phyloP scores from a whole-genome alignment of 345 rosid genomes.

The Boechera retrofracta region DNA sequence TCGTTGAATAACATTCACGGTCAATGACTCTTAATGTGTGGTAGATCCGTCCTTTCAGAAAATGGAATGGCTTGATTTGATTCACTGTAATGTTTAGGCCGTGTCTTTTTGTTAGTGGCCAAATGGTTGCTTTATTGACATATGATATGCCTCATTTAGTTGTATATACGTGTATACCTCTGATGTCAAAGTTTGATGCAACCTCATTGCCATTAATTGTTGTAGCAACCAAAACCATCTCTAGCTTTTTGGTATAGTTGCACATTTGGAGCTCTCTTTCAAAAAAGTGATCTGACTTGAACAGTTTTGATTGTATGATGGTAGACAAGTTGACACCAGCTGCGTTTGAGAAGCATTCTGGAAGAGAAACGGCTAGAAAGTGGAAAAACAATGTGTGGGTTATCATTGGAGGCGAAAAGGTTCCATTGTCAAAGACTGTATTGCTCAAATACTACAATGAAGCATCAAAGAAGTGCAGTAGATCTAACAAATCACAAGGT shows the following conservation, averaged over 20 bases:
- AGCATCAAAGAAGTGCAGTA: conserved; percentile 65
- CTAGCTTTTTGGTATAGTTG: background rate
- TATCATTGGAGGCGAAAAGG: conserved; percentile 87
- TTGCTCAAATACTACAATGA: conserved; percentile 89
- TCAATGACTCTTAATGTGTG: conserved; percentile 7
- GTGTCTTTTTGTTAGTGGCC: conserved; percentile 10
- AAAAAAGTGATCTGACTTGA: conserved; percentile 32
- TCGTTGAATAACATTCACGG: background rate
- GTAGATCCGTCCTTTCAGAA: conserved; percentile 21
- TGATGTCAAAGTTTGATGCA: conserved; percentile 12
- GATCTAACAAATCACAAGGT: conserved; percentile 69
- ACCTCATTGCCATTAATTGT: background rate
- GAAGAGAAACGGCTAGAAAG: conserved; percentile 97
- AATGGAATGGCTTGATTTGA: conserved; percentile 3
- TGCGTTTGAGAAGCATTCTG: conserved; percentile 99
- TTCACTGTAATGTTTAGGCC: background rate
- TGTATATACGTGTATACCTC: background rate
- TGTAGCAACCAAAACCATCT: conserved; percentile 9
- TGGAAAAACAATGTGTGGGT: conserved; percentile 99
- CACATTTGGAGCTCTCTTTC: background rate
- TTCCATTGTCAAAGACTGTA: conserved; percentile 86
- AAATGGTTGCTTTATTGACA: conserved; percentile 33
- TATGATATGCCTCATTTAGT: conserved; percentile 35
- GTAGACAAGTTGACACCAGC: conserved; percentile 93
- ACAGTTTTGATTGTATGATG: conserved; percentile 37